Evolutionary conservation across 1,284 basidiomycete species (phyloP), one percentile per base, ranked within the genome.

Genomic region (Agaricales sp.): DNA sequence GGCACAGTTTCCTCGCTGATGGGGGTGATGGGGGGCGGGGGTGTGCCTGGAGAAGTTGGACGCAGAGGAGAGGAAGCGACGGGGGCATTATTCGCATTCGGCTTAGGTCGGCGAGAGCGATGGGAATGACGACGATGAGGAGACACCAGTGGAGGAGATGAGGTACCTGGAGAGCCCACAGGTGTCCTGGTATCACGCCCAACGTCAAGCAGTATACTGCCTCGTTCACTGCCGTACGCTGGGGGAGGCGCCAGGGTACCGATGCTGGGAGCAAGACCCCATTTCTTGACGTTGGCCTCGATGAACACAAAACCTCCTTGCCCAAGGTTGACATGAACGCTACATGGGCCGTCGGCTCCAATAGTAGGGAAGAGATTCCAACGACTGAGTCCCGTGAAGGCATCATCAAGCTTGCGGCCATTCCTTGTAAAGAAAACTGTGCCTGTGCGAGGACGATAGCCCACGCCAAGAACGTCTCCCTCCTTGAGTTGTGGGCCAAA

Each of bases 261-360:
- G 14, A 92, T 84, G 66, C 92, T 95, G 3, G 93, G 93, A 20
- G 94, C 93, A 30, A 97, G 69, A 19, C 93, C 93, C 94, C 93
- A 97, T 64, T 96, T 96, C 76, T 97, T 97, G 52, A 97, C 94
- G 62, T 97, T 96, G 25, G 93, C 93, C 67, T 97, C 93, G 59
- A 97, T 96, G 59, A 95, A 97, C 35, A 97, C 93, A 61, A 97
- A 97, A 1, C 93, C 93, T 13, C 90, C 86, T 65, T 97, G 93
- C 12, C 93, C 94, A 14, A 97, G 77, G 63, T 97, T 97, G 61
- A 96, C 87, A 59, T 97, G 94, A 2, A 97, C 80, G 51, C 87
- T 93, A 62, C 91, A 94, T 3, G 93, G 88, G 0, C 93, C 92
- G 62, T 94, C 90, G 13, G 93, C 91, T 48, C 93, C 93, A 50